Base-by-base conservation (phyloP, 179 eudicot genomes). In the Silene vulgaris region DNA sequence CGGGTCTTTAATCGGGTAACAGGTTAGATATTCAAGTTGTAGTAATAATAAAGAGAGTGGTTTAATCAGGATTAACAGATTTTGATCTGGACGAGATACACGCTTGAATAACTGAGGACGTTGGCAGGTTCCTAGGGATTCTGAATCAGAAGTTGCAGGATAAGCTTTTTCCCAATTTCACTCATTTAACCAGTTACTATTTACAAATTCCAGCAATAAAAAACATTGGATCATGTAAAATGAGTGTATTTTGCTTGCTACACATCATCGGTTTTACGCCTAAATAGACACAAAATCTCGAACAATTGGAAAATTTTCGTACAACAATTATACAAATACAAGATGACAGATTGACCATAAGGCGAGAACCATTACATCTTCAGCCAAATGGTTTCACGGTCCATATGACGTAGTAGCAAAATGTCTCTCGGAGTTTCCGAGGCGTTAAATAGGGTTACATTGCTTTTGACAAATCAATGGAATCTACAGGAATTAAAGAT, bases 291-390 rank as follows among this genome's bases (percentile, higher is more conserved):
- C 8, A 37, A 19, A 19, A 48, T 68, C 26, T 54, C 1, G 45
- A 71, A 52, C 61, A 71, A 8, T 52, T 71, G 45, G 14, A 26
- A 71, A 71, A 71, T 71, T 54, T 71, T 71, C 74, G 21, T 71
- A 71, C 62, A 71, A 30, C 40, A 6, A n/a, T 4, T 29, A 30
- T 5, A 72, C 75, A 72, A 35, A 59, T 72, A 59, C 52, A 72
- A 8, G 48, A 57, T 57, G 75, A 16, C 75, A 66, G 26, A 72
- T 52, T 54, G 4, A 54, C 74, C 74, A 71, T 29, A 59, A 57
- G 32, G 75, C 75, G 66, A 72, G 75, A 59, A 28, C 66, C 19
- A 19, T 21, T 35, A 1, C 65, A 17, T 72, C 65, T 72, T 57
- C 75, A 30, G 75, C 66, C 50, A 0, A 14, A 72, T 32, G 66